Percentiles rank a stretch among this genome's conserved stretches.
These are phyloP conservation scores for Suillus spraguei DNA, from an alignment of 768 basidiomycete genomes.

Conservation along the genomic window DNA sequence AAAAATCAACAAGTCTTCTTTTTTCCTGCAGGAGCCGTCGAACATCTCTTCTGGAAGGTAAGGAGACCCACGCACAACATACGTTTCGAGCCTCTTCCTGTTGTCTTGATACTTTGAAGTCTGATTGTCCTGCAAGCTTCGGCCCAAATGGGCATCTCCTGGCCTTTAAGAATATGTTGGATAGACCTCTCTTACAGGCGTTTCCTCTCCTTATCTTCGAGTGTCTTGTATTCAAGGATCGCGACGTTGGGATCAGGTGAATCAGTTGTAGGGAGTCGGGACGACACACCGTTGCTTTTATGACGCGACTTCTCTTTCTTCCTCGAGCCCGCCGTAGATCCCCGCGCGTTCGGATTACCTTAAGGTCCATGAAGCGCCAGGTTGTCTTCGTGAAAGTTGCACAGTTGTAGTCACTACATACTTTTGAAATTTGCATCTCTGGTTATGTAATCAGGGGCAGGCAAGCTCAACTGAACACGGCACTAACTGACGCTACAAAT, in stretches of 20 bases:
- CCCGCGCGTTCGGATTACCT: slow-evolving; percentile 69
- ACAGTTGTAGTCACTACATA: too few relatives aligned
- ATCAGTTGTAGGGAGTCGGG: slow-evolving; percentile 25
- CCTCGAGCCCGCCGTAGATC: slow-evolving; percentile 56
- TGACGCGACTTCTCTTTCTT: slow-evolving; percentile 62
- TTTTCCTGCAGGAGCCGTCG: slow-evolving; percentile 60
- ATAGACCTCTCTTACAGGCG: slow-evolving; percentile 62
- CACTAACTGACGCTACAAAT: not conserved
- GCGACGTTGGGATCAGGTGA: slow-evolving; percentile 57
- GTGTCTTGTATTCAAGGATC: slow-evolving; percentile 58
- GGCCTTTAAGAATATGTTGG: slow-evolving; percentile 1
- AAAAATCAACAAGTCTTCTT: slow-evolving; percentile 73
- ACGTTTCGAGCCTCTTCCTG: slow-evolving; percentile 91
- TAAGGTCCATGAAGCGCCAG: slow-evolving; percentile 24
- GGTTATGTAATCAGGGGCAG: not conserved
- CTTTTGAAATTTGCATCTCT: too few relatives aligned
- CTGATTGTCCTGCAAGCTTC: slow-evolving; percentile 46
- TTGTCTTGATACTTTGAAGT: slow-evolving; percentile 78
- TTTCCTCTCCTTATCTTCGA: slow-evolving; percentile 64
- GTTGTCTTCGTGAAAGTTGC: not conserved
- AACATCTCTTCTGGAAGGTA: not conserved
- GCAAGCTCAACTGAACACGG: too few relatives aligned
- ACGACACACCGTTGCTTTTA: slow-evolving; percentile 24
- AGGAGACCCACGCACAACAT: slow-evolving; percentile 64
- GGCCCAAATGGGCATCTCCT: slow-evolving; percentile 2